phyloP scores from a whole-genome alignment of 2,329 filamentous ascomycete species.

The Botrytis pseudocinerea region DNA sequence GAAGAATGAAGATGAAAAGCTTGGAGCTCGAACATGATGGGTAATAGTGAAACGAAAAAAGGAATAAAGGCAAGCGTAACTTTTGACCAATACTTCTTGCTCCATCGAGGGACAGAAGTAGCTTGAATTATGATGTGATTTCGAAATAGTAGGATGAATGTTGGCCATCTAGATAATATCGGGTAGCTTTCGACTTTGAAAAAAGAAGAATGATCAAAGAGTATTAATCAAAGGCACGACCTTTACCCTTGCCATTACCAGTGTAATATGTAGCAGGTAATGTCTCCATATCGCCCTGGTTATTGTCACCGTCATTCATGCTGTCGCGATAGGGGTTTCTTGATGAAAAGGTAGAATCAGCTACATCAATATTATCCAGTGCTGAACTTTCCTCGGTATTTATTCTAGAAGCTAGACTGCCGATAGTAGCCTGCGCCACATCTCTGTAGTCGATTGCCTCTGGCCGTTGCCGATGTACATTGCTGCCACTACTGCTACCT shows the following conservation, averaged over 20 bases:
- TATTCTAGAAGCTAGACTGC: background rate
- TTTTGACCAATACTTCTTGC: background rate
- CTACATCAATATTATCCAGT: background rate
- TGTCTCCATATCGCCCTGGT: background rate
- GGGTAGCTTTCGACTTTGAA: too few species aligned
- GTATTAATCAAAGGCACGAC: background rate
- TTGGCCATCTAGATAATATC: background rate
- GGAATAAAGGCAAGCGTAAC: background rate
- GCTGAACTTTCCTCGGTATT: background rate
- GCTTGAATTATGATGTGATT: background rate
- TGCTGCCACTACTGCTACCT: background rate
- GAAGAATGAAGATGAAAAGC: background rate
- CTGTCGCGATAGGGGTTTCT: constrained; percentile 7
- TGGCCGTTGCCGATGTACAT: background rate
- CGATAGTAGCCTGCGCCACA: background rate
- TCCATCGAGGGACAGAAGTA: background rate
- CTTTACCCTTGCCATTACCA: background rate
- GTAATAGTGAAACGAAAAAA: background rate
- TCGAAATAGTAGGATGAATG: background rate
- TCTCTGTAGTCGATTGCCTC: background rate
- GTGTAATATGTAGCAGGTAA: background rate
- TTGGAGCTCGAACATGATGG: background rate
- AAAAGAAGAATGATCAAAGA: background rate
- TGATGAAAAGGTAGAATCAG: background rate
- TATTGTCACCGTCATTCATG: background rate